These are phyloP conservation scores for Ustilaginoidea virens DNA, from an alignment of 2,329 filamentous ascomycete species.

Conservation along the genomic window DNA sequence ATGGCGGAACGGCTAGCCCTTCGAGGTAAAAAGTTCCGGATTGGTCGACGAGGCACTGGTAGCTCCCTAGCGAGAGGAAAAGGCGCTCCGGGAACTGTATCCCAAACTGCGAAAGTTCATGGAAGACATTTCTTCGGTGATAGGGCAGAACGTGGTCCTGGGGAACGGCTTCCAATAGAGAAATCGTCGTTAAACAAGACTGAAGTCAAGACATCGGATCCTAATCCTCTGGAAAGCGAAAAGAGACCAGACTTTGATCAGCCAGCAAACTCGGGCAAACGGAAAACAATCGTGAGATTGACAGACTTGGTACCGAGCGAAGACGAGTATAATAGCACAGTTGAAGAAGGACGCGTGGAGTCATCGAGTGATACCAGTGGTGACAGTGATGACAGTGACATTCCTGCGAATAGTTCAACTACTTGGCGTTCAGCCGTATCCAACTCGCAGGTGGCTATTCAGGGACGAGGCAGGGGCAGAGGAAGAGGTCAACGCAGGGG, in stretches of 20 bases:
- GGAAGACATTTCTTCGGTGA: too few relatives aligned
- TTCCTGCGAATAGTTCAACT: slow-evolving; percentile 6
- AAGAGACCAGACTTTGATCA: neutral
- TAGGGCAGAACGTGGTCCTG: too few relatives aligned
- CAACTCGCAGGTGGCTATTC: neutral
- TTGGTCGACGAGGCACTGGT: slow-evolving; percentile 20
- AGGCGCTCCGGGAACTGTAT: neutral
- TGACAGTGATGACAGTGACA: slow-evolving; percentile 8
- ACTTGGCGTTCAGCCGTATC: neutral
- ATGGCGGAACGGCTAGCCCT: slow-evolving; percentile 42
- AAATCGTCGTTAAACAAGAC: too few relatives aligned
- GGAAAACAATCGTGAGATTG: slow-evolving; percentile 7
- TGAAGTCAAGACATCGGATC: neutral
- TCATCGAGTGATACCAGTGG: slow-evolving; percentile 6
- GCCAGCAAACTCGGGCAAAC: neutral
- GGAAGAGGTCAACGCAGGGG: slow-evolving; percentile 5
- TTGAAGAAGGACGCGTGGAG: neutral
- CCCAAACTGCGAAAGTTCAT: neutral
- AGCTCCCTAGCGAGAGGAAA: too few relatives aligned
- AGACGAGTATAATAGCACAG: slow-evolving; percentile 2
- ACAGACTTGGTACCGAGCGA: slow-evolving; percentile 4
- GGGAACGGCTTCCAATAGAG: too few relatives aligned
- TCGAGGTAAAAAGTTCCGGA: slow-evolving; percentile 37
- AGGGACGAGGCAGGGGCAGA: slow-evolving; percentile 4
- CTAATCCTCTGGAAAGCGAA: neutral